Evolutionary conservation across 345 rosid genomes (phyloP), one percentile per base, ranked within the genome.

Genomic region (Dimocarpus longan): DNA sequence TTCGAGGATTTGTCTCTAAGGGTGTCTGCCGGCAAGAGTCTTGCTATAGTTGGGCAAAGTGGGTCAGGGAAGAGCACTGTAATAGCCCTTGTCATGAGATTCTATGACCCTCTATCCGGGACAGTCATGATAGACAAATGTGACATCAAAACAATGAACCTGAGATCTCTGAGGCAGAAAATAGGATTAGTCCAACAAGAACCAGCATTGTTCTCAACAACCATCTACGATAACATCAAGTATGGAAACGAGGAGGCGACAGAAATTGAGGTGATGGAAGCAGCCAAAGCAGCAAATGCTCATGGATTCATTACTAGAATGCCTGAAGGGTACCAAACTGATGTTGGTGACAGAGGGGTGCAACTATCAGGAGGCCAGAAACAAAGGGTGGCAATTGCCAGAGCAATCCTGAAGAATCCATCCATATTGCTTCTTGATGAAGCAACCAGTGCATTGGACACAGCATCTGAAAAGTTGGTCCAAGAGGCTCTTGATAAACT

Each of bases 61-160:
- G 98, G 98, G 46, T 91, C 96, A 6, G 98, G 97, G 50, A 95
- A 95, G 83, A 95, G 97, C 70, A 89, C 97, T 0, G 91, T 92
- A 68, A 87, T 95, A 22, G 78, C 91, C 42, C 86, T 93, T 40
- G 86, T 92, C 26, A 83, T 87, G 87, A 87, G 97, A 83, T 92
- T 95, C 78, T 95, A 92, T 10, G 98, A 95, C 68, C 90, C 94
- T 11, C 40, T 26, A 50, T 86, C 81, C 0, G 98, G 98, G 8
- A 57, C 59, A 22, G 79, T 93, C 54, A 74, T 81, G 46, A 89
- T 95, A 6, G 98, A 95, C 67, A 97, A 92, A 65, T n/a, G 70
- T 0, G 88, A 89, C 21, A 84, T 95, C 1, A 90, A 75, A 77
- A 82, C 86, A 80, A 43, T 88, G 40, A 93, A 93, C 87, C 74